Evolutionary conservation across 2,329 filamentous ascomycete species (phyloP), one percentile per base, ranked within the genome.

Genomic region (Neonectria faginata): DNA sequence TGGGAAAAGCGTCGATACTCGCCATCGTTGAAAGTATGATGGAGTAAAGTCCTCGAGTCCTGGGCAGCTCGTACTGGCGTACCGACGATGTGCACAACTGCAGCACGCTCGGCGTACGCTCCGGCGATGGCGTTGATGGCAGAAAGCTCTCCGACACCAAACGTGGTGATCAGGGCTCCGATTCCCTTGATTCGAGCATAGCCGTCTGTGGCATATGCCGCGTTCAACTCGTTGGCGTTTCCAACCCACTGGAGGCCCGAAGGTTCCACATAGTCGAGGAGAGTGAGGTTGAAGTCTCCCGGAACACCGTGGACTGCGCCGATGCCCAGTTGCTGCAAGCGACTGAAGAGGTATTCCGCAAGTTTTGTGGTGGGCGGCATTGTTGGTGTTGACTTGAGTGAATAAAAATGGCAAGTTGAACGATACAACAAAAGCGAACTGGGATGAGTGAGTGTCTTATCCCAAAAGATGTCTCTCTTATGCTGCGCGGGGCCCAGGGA

Each of bases 81-180:
- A 2, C 87, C 87, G 22, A 88, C 86, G 45, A 89, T 83, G 68
- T 89, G 86, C 11, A 89, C 82, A 20, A 89, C 82, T 0, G 85
- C 80, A 0, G 84, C 84, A 31, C 80, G 80, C 75, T 89, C 87
- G 10, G 86, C 82, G 70, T 85, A 88, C 3, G 86, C 84, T 1
- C 87, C 87, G 2, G 85, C 86, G 67, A 88, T 83, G 39, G 84
- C 86, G 69, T 89, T 88, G 71, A 88, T 80, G 6, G 86, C 86
- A 3, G 86, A 88, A 4, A 84, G 76, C 65, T 85, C 83, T 9
- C 87, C 88, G 1, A 89, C 87, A 5, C 87, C 88, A 69, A 88
- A 88, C 0, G 87, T 88, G 1, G 88, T 89, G 33, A 89, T 78
- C 8, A 88, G 71, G 39, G 80, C 81, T 6, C 78, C 77, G 7